A percentile compares a stretch with the other conserved stretches of the same genome.
phyloP scores from a whole-genome alignment of 2,329 filamentous ascomycete genomes.

The Cryoendolithus antarcticus region DNA sequence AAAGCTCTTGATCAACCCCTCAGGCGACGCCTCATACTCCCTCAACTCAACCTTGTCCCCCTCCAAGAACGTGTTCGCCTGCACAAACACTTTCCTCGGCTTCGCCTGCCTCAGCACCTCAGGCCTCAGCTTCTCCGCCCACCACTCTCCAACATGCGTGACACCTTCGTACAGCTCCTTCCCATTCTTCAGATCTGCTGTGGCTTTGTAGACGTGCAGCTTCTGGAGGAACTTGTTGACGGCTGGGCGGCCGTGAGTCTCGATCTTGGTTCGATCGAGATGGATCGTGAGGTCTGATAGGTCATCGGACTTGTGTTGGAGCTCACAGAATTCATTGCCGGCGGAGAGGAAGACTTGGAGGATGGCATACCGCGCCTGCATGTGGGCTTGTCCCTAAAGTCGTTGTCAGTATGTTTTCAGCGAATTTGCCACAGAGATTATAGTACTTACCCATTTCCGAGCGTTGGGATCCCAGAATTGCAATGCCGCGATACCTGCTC shows the following conservation, averaged over 20 bases:
- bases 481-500: constrained; percentile 74
- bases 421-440: no score
- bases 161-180: constrained; percentile 70
- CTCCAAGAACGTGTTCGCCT: constrained; percentile 69
- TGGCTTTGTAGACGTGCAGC: constrained; percentile 83
- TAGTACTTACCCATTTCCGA: constrained; percentile 60
- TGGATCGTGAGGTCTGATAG: constrained; percentile 71
- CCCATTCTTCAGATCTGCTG: constrained; percentile 69
- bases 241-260: constrained; percentile 67
- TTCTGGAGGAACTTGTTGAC: constrained; percentile 83
- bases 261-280: constrained; percentile 75
- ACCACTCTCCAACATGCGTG: constrained; percentile 76
- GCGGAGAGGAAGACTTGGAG: constrained; percentile 74
- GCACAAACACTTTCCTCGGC: constrained; percentile 80
- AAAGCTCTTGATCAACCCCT: constrained; percentile 73
- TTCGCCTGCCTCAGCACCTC: constrained; percentile 66
- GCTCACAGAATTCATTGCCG: constrained; percentile 73
- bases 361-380: constrained; percentile 83
- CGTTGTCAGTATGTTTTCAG: neutral
- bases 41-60: constrained; percentile 60
- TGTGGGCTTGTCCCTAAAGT: constrained; percentile 45
- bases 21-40: constrained; percentile 72
- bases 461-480: constrained; percentile 92
- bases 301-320: constrained; percentile 56
- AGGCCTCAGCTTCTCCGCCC: constrained; percentile 65